Evolutionary conservation across 1,284 basidiomycete genomes (phyloP), one percentile per base, ranked within the genome.

Genomic region (Coniophora puteana): DNA sequence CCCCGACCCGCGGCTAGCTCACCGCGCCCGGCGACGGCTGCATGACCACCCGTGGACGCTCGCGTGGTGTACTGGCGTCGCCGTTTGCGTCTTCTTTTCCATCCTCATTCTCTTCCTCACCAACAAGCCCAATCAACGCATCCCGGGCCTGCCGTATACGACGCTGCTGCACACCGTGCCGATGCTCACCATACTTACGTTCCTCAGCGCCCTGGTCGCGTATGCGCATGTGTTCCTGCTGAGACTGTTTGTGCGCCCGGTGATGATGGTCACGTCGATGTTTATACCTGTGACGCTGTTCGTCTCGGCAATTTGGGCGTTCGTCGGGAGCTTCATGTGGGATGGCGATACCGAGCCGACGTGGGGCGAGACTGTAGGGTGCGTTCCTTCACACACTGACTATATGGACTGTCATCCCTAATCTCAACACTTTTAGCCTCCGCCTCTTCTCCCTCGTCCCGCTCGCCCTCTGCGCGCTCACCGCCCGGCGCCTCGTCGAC

Each of bases 301-400:
- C 51, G 68, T 92, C 33, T 90, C 86, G 37, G 83, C 90, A 13
- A 63, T 91, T 41, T 93, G 90, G 85, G 89, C 90, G 2, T 89
- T 95, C 52, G 75, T 85, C 7, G 93, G 89, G 22, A 92, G 89
- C 56, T 95, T 95, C 54, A 88, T 93, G 72, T 86, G 85, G 70
- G 81, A 86, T 47, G 77, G 71, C 11, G 74, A 79, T 43, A 67
- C 69, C 22, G 80, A 78, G 44, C 80, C 80, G 22, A 84, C 84
- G 8, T 86, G 82, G 73, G 89, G 88, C 47, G 86, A 87, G 63
- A 87, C 80, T 45, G 80, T 88, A 53, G 92, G 91, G 81, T 76
- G 63, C 63, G 82, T 69, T 13, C 18, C 26, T 36, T 36, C 4
- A n/a, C n/a, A n/a, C n/a, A n/a, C n/a, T 28, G 29, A 33, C 35